A percentile compares a stretch with the other conserved stretches of the same genome.
phyloP scores from a whole-genome alignment of 2,329 filamentous ascomycete species.

The Sphaerulina vaccinii region DNA sequence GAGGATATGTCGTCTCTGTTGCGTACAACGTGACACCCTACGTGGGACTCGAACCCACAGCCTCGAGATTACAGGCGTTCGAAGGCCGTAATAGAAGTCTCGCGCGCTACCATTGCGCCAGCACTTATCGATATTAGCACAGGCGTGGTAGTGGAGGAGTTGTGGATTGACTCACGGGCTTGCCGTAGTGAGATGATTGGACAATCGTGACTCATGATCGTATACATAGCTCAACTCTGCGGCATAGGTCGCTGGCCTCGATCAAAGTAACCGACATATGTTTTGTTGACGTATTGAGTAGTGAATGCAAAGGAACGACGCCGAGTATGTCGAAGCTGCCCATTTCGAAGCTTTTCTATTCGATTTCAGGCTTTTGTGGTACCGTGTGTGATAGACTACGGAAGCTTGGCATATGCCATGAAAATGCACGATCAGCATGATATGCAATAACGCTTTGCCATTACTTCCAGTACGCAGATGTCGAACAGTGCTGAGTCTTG shows the following conservation, averaged over 20 bases:
- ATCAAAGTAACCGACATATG: not conserved
- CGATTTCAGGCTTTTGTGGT: not conserved
- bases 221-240: no score
- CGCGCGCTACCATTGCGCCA: conserved; percentile 40
- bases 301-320: no score
- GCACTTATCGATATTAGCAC: no score
- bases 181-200: conserved; percentile 1
- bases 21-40: conserved; percentile 18
- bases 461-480: not conserved
- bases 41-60: conserved; percentile 35
- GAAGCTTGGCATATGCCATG: not conserved
- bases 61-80: conserved; percentile 28
- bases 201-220: no score
- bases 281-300: not conserved
- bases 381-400: not conserved
- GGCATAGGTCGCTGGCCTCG: no score
- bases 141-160: not conserved
- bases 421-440: not conserved
- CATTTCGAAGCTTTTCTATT: not conserved
- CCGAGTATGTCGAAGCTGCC: not conserved
- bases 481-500: not conserved
- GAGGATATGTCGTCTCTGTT: not conserved
- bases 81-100: conserved; percentile 35
- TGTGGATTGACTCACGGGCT: not conserved
- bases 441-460: not conserved